Evolutionary conservation across 2,329 filamentous ascomycete species (phyloP).

Genomic region (Amauroascus verrucosus): DNA sequence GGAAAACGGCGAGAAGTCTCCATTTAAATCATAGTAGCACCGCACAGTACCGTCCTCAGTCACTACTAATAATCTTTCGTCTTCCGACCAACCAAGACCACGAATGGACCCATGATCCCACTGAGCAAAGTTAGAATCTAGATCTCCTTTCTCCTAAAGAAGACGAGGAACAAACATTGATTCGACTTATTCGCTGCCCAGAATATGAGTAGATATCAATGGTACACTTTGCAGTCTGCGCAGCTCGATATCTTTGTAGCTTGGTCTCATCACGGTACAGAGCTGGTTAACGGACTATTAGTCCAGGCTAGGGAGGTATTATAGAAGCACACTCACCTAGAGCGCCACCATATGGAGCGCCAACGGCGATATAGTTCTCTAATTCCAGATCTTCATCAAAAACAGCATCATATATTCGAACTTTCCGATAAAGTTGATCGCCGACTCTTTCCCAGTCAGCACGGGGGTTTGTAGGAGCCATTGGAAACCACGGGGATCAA

Average conservation of each 20-base stretch:
- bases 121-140: slow-evolving; percentile 27
- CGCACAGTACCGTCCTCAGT: slow-evolving; percentile 82
- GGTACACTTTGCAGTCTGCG: slow-evolving; percentile 62
- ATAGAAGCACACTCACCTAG: slow-evolving; percentile 55
- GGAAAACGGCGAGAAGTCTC: slow-evolving; percentile 89
- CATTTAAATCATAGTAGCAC: slow-evolving; percentile 83
- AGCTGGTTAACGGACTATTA: slow-evolving; percentile 42
- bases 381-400: slow-evolving; percentile 91
- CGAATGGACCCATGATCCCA: slow-evolving; percentile 87
- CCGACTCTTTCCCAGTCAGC: slow-evolving; percentile 92
- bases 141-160: background rate
- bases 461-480: slow-evolving; percentile 53
- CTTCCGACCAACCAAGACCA: slow-evolving; percentile 90
- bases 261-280: slow-evolving; percentile 83
- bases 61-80: slow-evolving; percentile 81
- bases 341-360: slow-evolving; percentile 86
- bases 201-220: slow-evolving; percentile 94
- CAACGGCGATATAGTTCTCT: slow-evolving; percentile 84
- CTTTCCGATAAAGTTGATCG: slow-evolving; percentile 90
- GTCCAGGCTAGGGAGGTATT: background rate
- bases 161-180: slow-evolving; percentile 42
- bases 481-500: slow-evolving; percentile 16
- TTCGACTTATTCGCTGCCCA: slow-evolving; percentile 73
- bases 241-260: slow-evolving; percentile 64
- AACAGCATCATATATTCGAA: slow-evolving; percentile 81